phyloP scores from a whole-genome alignment of 169 alveolate species.

The Plasmodium billcollinsi region DNA sequence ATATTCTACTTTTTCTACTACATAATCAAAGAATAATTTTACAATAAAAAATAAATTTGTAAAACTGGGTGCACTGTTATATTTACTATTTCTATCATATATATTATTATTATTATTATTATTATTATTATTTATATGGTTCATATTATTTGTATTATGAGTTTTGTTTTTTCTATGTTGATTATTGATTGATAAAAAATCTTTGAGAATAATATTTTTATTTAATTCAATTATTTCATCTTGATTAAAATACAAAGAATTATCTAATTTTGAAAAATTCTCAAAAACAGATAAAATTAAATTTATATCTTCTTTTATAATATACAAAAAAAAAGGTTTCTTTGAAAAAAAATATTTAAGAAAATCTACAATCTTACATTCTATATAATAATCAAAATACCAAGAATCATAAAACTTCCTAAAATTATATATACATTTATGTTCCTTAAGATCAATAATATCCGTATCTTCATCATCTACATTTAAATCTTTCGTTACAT shows the following conservation, averaged over 20 bases:
- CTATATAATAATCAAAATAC: constrained; percentile 74
- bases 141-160: neutral
- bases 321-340: constrained; percentile 29
- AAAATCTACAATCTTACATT: constrained; percentile 39
- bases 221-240: constrained; percentile 62
- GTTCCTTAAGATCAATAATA: constrained; percentile 30
- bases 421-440: constrained; percentile 71
- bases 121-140: too few relatives aligned
- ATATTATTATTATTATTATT: too few relatives aligned
- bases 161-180: neutral
- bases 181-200: constrained; percentile 31
- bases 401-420: constrained; percentile 58
- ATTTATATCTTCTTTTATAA: constrained; percentile 42
- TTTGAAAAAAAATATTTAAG: constrained; percentile 25
- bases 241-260: constrained; percentile 50
- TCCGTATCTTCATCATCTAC: constrained; percentile 8
- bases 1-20: constrained; percentile 60
- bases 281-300: constrained; percentile 39
- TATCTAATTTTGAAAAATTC: neutral
- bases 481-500: neutral
- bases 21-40: constrained; percentile 53
- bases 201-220: constrained; percentile 22
- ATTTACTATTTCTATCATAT: too few relatives aligned
- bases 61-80: too few relatives aligned
- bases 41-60: constrained; percentile 23